Base-by-base conservation (phyloP, 2,329 filamentous ascomycete genomes). In the Claviceps sp. region DNA sequence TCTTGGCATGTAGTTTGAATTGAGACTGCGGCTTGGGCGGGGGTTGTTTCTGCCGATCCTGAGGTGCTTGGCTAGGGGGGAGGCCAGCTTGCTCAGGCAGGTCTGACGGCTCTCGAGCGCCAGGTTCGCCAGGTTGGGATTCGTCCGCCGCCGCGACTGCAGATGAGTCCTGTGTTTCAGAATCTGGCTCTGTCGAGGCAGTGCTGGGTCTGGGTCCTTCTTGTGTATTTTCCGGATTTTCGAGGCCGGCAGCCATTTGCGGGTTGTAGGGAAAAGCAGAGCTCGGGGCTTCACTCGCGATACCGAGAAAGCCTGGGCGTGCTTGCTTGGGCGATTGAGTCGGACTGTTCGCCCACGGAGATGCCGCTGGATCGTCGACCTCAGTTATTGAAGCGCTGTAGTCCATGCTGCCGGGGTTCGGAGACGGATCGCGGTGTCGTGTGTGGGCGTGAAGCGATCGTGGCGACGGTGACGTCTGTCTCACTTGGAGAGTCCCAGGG, bases 1-100 rank as follows among this genome's bases (percentile, higher is more conserved):
- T 89, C 73, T 97, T 98, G 46, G 87, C 89, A 65, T 95, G 89
- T 40, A 98, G 78, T 68, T 88, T 91, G 69, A 87, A 90, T 56
- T 85, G 80, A 30, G 87, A 84, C 51, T 80, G 77, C 44, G 79
- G 71, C 11, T 73, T 70, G 57, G 69, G 66, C 2, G 81, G 89
- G 3, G 79, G 73, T 54, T 72, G 70, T 52, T 73, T 73, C 55
- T 71, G 70, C 56, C 71, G 69, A 50, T 68, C 65, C 46, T 70
- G 69, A n/a, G 55, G 57, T 19, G 58, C 42, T 43, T 61, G 65
- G 42, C 52, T 52, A 13, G 54, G 55, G 38, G 55, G 41, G n/a
- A 50, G 56, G 42, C 54, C 52, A 40, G 54, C 51, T 17, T 59
- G 60, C 13, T 37, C 48, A n/a, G 30, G 42, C 1, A 17, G 19